Percentiles rank a stretch among this genome's conserved stretches.
These are phyloP conservation scores for Phytophthora pseudosyringae DNA, from an alignment of 352 stramenopile species.

Conservation along the genomic window DNA sequence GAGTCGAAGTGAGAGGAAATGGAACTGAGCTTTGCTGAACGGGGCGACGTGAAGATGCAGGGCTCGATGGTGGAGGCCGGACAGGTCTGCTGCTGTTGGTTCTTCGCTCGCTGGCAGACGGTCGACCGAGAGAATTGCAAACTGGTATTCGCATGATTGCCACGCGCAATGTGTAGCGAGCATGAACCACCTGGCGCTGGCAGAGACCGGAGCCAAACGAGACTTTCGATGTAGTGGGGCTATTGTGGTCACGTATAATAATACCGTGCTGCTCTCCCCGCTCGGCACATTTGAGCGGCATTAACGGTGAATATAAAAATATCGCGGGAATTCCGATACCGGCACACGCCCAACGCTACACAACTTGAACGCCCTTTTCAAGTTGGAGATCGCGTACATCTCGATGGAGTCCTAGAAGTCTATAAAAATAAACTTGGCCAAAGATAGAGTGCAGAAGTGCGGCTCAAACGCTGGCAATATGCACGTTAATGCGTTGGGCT, in stretches of 20 bases:
- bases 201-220: too few species aligned
- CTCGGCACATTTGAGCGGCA: conserved; percentile 6
- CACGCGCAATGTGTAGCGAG: conserved; percentile 23
- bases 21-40: conserved; percentile 26
- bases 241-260: conserved; percentile 34
- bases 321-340: neutral
- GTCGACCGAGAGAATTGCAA: conserved; percentile 56
- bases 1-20: conserved; percentile 24
- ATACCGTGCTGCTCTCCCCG: conserved; percentile 8
- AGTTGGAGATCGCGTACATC: neutral
- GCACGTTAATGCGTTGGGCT: conserved; percentile 36
- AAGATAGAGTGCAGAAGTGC: neutral
- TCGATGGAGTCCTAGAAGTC: neutral
- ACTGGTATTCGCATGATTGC: conserved; percentile 63
- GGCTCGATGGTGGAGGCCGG: neutral
- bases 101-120: conserved; percentile 38
- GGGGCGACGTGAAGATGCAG: conserved; percentile 11
- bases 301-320: conserved; percentile 15
- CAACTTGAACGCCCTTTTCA: conserved; percentile 1
- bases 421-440: neutral
- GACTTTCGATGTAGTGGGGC: conserved; percentile 17
- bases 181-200: conserved; percentile 17
- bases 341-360: too few species aligned
- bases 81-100: conserved; percentile 35
- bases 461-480: conserved; percentile 32